A percentile compares a stretch with the other conserved stretches of the same genome.
Conservation (phyloP, 208 protist species). For the Phytomonas francai region DNA sequence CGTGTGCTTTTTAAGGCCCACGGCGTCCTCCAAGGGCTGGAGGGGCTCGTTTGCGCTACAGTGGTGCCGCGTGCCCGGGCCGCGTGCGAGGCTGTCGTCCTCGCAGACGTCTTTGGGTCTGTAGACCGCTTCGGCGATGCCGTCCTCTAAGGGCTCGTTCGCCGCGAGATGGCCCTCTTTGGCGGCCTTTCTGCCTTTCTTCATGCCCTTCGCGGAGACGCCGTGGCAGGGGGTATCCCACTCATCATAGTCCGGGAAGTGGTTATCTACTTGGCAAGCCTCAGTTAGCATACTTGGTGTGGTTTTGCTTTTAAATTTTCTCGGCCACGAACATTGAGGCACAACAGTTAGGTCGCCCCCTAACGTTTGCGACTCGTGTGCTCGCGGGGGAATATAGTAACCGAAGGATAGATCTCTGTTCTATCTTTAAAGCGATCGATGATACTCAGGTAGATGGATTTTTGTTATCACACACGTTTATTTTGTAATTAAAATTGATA, state of each 20-base stretch:
- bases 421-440: not conserved
- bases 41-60: constrained; percentile 35
- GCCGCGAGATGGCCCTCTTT: not conserved
- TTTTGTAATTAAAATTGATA: not conserved
- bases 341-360: not conserved
- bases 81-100: constrained; percentile 25
- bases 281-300: not conserved
- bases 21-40: not conserved
- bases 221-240: not conserved
- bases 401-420: not conserved
- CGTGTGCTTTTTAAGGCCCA: not conserved
- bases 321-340: too few species aligned
- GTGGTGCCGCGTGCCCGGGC: constrained; percentile 32
- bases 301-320: too few species aligned
- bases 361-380: not conserved
- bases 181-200: not conserved
- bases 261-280: not conserved
- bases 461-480: not conserved
- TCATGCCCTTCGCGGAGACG: not conserved
- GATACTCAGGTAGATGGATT: not conserved
- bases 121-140: constrained; percentile 38
- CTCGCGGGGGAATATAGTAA: not conserved
- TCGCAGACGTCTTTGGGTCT: constrained; percentile 25
- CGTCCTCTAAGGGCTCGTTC: constrained; percentile 26
- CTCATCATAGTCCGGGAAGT: not conserved